These are phyloP conservation scores for Toxoplasma gondii DNA, from an alignment of 169 alveolate genomes.

Conservation along the genomic window DNA sequence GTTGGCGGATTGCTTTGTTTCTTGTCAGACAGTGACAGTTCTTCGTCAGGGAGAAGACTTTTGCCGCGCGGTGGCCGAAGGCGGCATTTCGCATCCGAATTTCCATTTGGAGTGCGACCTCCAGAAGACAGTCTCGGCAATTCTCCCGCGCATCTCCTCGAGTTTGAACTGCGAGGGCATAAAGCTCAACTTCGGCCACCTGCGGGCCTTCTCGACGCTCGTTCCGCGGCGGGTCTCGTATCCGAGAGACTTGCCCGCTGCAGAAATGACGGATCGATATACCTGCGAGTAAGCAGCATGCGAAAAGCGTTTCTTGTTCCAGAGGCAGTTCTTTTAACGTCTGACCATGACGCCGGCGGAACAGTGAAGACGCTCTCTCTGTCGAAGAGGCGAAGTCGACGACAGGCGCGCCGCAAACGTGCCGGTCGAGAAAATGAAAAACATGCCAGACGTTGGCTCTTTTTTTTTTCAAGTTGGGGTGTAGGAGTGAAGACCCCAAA, in stretches of 20 bases:
- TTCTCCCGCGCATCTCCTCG: constrained; percentile 51
- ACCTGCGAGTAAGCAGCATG: constrained; percentile 59
- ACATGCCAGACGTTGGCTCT: too few species aligned
- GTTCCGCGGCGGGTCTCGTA: constrained; percentile 27
- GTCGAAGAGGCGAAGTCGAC: too few species aligned
- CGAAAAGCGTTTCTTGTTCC: too few species aligned
- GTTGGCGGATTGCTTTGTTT: background rate
- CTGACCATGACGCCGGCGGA: too few species aligned
- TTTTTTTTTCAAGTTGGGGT: too few species aligned
- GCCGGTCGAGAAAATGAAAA: too few species aligned
- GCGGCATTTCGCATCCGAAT: constrained; percentile 58
- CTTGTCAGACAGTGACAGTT: constrained; percentile 39
- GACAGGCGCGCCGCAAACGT: too few species aligned
- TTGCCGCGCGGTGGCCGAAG: constrained; percentile 58
- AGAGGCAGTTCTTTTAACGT: too few species aligned
- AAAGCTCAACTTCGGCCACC: constrained; percentile 42
- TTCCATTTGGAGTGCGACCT: constrained; percentile 35
- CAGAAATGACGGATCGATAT: background rate
- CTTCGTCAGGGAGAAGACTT: constrained; percentile 61
- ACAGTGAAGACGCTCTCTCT: too few species aligned
- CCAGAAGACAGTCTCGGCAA: constrained; percentile 51
- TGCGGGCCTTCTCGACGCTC: constrained; percentile 9
- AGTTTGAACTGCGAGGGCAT: constrained; percentile 51
- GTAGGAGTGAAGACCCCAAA: too few species aligned
- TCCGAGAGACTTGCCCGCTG: background rate